phyloP scores from a whole-genome alignment of 1,139 yeast species.

The Saccharomyces hybrid region DNA sequence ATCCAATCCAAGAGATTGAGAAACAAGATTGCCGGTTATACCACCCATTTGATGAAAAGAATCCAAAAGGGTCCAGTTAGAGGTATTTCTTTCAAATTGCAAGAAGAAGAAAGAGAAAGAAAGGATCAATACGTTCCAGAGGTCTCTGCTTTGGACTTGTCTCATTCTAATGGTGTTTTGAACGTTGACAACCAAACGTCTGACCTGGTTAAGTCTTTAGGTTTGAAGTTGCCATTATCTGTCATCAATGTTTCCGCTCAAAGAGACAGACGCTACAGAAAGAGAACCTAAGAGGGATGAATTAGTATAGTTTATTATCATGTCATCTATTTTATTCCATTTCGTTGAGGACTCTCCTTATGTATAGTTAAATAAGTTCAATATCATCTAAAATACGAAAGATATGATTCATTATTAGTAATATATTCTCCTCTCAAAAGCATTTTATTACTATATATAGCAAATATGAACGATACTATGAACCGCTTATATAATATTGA shows the following conservation, averaged over 20 bases:
- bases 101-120: conserved; percentile 99
- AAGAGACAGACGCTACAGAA: too few species aligned
- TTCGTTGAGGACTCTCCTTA: not conserved
- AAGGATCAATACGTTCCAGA: conserved; percentile 99
- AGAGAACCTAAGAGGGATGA: too few species aligned
- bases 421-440: not conserved
- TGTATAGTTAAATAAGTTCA: not conserved
- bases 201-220: conserved; percentile 91
- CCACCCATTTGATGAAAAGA: too few species aligned
- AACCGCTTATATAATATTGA: conserved; percentile 20
- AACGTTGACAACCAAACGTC: conserved; percentile 98
- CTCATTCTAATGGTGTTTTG: conserved; percentile 93
- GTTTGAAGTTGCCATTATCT: conserved; percentile 91
- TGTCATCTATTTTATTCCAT: not conserved
- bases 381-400: not conserved
- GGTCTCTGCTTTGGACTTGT: conserved; percentile 98
- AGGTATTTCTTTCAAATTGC: too few species aligned
- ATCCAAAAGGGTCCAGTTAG: too few species aligned
- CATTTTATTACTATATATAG: not conserved
- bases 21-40: too few species aligned
- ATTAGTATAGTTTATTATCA: too few species aligned
- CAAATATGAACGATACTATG: conserved; percentile 8
- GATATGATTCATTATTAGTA: not conserved
- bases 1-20: too few species aligned
- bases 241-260: too few species aligned